Percentiles rank a stretch among this genome's conserved stretches.
phyloP scores from a whole-genome alignment of 306 rosid species.

The Quercus robur region DNA sequence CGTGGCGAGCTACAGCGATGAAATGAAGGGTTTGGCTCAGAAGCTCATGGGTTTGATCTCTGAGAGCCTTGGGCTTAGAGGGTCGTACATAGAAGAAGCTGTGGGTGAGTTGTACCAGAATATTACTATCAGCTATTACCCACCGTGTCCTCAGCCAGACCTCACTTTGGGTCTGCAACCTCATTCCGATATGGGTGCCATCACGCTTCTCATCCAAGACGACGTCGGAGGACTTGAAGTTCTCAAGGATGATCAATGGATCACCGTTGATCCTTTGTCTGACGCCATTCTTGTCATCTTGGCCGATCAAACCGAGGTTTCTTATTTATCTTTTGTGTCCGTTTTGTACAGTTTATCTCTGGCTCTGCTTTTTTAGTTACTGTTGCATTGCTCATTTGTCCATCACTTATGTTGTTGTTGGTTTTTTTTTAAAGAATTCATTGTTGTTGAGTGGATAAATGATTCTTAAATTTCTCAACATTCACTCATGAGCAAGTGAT shows the following conservation, averaged over 20 bases:
- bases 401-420: too few relatives aligned
- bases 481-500: too few relatives aligned
- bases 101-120: conserved; percentile 79
- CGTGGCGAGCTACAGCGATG: conserved; percentile 47
- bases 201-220: conserved; percentile 80
- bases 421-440: too few relatives aligned
- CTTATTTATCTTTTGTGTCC: not conserved
- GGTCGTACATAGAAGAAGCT: conserved; percentile 57
- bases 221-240: conserved; percentile 86
- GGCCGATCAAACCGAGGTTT: conserved; percentile 91
- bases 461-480: too few relatives aligned
- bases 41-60: conserved; percentile 61
- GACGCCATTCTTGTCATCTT: conserved; percentile 78
- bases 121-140: conserved; percentile 81
- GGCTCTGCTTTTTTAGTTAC: too few relatives aligned
- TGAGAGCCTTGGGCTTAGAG: conserved; percentile 60
- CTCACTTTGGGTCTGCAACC: conserved; percentile 85
- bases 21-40: conserved; percentile 52
- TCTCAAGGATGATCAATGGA: conserved; percentile 55
- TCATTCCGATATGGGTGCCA: conserved; percentile 82
- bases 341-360: too few relatives aligned
- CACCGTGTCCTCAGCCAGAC: conserved; percentile 85
- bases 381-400: too few relatives aligned
- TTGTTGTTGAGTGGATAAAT: too few relatives aligned
- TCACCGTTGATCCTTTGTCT: conserved; percentile 54